Conservation (phyloP, 805 yeast species). For the Metschnikowia santaceciliae region DNA sequence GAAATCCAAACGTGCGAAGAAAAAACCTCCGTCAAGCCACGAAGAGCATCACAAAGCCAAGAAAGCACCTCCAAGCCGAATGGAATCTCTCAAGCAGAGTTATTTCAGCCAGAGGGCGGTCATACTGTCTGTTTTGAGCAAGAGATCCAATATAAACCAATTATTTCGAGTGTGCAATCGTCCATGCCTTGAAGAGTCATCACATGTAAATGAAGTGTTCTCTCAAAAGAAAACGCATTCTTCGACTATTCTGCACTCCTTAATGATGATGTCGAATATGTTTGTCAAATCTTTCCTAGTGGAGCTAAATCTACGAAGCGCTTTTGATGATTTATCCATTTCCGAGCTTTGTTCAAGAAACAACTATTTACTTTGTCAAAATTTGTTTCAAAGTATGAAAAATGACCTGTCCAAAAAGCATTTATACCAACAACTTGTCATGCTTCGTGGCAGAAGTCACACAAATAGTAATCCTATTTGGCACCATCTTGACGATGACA, state of each 20-base stretch:
- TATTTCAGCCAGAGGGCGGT: neutral
- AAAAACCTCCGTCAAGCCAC: neutral
- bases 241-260: conserved; percentile 21
- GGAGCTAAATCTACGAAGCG: conserved; percentile 25
- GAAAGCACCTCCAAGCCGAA: neutral
- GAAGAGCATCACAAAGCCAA: neutral
- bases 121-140: neutral
- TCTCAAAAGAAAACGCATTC: conserved; percentile 4
- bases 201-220: neutral
- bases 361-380: conserved; percentile 13
- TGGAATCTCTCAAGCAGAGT: neutral
- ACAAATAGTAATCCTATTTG: neutral
- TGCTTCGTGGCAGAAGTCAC: neutral
- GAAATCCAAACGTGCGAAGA: conserved; percentile 1
- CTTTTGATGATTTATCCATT: conserved; percentile 12
- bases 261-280: conserved; percentile 21
- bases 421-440: neutral
- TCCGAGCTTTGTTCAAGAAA: neutral
- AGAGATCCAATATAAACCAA: neutral
- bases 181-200: neutral
- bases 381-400: conserved; percentile 19
- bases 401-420: conserved; percentile 12
- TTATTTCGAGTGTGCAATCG: neutral
- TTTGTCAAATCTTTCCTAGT: conserved; percentile 25
- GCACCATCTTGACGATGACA: neutral